Evolutionary conservation across 148 eudicot species (phyloP).

Genomic region (Chenopodium formosanum): DNA sequence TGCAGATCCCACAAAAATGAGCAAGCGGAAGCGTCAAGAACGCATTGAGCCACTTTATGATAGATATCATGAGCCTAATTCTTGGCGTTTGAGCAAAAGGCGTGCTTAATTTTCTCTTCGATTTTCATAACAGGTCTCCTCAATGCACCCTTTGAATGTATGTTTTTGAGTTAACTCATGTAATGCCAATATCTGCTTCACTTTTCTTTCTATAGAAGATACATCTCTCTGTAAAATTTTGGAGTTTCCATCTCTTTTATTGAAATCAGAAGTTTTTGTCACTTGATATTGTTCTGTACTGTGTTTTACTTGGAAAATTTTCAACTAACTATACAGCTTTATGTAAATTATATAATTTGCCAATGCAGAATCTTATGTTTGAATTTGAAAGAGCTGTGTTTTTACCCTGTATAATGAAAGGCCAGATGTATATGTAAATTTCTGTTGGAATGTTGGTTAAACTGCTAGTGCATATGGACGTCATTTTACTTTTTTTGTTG

Average conservation of each 20-base stretch:
- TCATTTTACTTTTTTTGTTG: not conserved
- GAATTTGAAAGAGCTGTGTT: not conserved
- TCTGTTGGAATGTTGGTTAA: not conserved
- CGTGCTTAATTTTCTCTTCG: slow-evolving; percentile 48
- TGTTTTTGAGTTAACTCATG: not conserved
- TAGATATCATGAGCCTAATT: slow-evolving; percentile 91
- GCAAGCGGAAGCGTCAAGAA: slow-evolving; percentile 95
- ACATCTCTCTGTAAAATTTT: not conserved
- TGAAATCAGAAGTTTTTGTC: slow-evolving; percentile 2
- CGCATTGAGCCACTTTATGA: slow-evolving; percentile 94
- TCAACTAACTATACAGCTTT: not conserved
- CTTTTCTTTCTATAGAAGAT: not conserved
- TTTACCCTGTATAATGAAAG: not conserved
- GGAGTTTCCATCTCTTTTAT: not conserved
- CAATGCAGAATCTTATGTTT: not conserved
- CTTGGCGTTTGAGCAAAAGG: slow-evolving; percentile 93
- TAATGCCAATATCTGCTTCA: not conserved
- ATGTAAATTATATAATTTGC: not conserved
- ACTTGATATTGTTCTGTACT: not conserved
- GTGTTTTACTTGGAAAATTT: not conserved
- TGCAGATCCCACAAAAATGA: slow-evolving; percentile 86
- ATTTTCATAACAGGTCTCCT: slow-evolving; percentile 11
- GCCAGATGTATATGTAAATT: not conserved
- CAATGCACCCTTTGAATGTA: not conserved
- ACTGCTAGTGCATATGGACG: not conserved